These are phyloP conservation scores for Dactylellina cionopaga DNA, from an alignment of 2,329 filamentous ascomycete species.

Conservation along the genomic window DNA sequence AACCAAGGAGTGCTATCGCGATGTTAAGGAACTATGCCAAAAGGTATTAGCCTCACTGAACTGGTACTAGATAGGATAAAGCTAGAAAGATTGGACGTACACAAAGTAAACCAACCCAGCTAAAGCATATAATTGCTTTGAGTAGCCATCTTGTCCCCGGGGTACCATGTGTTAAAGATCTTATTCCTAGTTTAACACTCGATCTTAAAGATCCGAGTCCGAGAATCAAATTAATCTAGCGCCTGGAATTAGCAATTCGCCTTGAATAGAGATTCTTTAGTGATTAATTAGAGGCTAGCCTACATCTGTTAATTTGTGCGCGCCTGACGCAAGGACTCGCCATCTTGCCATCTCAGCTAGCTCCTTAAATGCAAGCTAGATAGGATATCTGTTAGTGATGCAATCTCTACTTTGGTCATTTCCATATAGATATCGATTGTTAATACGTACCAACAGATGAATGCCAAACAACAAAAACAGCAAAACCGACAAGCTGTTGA, in stretches of 20 bases:
- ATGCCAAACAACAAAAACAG: conserved; percentile 14
- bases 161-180: background rate
- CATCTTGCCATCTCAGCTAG: conserved; percentile 18
- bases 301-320: conserved; percentile 11
- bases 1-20: conserved; percentile 11
- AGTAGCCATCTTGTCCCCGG: background rate
- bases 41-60: too few species aligned
- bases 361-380: conserved; percentile 21
- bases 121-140: background rate
- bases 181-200: conserved; percentile 2
- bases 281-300: background rate
- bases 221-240: conserved; percentile 12
- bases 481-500: conserved; percentile 8
- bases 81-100: background rate
- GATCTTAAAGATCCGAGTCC: conserved; percentile 11
- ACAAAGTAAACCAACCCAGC: conserved; percentile 7
- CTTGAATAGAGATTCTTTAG: too few species aligned
- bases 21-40: background rate
- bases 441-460: conserved; percentile 1
- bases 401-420: too few species aligned
- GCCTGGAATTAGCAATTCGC: too few species aligned
- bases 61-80: background rate
- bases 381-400: too few species aligned
- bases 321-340: background rate
- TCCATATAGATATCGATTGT: background rate